Conservation (phyloP, 176 grass and related monocot species). For the Hsuehochloa calcarea region DNA sequence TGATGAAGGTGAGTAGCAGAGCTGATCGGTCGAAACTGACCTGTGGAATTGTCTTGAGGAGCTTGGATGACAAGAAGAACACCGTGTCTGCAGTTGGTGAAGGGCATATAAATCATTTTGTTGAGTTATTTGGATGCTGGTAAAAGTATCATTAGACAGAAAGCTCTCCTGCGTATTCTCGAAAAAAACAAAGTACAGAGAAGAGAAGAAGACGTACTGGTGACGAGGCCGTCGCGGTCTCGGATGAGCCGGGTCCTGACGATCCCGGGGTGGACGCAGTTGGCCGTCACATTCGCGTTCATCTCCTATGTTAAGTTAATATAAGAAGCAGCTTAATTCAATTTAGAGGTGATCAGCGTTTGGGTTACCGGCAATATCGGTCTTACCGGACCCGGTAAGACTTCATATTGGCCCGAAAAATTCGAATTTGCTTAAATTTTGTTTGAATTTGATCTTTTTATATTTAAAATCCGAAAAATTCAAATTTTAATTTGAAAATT, state of each 20-base stretch:
- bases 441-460: no score
- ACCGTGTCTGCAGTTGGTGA: slow-evolving; percentile 51
- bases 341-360: background rate
- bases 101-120: background rate
- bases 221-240: slow-evolving; percentile 80
- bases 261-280: slow-evolving; percentile 97
- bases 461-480: no score
- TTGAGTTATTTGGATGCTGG: background rate
- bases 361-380: no score
- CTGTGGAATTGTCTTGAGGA: slow-evolving; percentile 95
- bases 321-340: background rate
- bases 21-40: slow-evolving; percentile 1
- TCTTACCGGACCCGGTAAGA: no score
- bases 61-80: slow-evolving; percentile 86
- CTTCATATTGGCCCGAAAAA: no score
- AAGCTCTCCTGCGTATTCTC: background rate
- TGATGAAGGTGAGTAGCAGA: background rate
- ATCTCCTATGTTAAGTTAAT: slow-evolving; percentile 38
- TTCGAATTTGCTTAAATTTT: no score
- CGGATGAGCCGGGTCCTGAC: slow-evolving; percentile 90
- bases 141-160: background rate
- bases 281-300: slow-evolving; percentile 72
- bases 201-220: slow-evolving; percentile 36
- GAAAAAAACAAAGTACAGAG: no score
- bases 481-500: no score